Base-by-base conservation (phyloP, 495 filamentous ascomycete species). In the Emericellopsis terricola region DNA sequence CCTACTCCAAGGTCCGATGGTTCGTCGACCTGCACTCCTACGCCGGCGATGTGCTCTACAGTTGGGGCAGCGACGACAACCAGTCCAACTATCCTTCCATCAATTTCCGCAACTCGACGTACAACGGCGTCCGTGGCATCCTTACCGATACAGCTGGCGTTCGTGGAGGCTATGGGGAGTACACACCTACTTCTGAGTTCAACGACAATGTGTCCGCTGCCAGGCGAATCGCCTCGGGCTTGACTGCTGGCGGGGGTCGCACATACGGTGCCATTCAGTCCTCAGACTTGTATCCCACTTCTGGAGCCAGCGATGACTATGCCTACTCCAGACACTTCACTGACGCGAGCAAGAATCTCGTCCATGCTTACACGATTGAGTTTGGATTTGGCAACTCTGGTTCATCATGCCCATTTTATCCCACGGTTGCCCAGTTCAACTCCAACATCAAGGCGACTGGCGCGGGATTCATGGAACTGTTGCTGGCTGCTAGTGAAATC, bases 1-100 rank as follows among this genome's bases (percentile, higher is more conserved):
- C 41, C 29, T 59, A 50, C 40, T 26, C 43, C 30, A 55, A 56
- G 23, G 46, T 63, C 15, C 34, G 52, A 5, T 60, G 57, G 57
- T 58, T 55, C 40, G 38, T 61, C n/a, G 59, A 63, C 41, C 37
- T 61, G 11, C 59, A 63, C 44, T 59, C 57, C 3, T 48, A 46
- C 28, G 49, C 51, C 19, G 23, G 23, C 6, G 23, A 26, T 11
- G 23, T 26, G 23, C 42, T 63, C 0, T 59, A 60, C 41, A 41
- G 31, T 36, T 63, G 57, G 57, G 56, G 57, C 11, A 41, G 49
- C 41, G 59, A 61, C 31, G 40, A 45, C 4, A 49, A 52, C 40
- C 57, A 61, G 43, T 32, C 39, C 18, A 41, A 27, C 10, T 36
- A 44, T 18, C 34, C 47, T n/a, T 36, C 35, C 29, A 46, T 47